These are phyloP conservation scores for Triglochin maritima DNA, from an alignment of 106 monocot genomes.

Conservation along the genomic window DNA sequence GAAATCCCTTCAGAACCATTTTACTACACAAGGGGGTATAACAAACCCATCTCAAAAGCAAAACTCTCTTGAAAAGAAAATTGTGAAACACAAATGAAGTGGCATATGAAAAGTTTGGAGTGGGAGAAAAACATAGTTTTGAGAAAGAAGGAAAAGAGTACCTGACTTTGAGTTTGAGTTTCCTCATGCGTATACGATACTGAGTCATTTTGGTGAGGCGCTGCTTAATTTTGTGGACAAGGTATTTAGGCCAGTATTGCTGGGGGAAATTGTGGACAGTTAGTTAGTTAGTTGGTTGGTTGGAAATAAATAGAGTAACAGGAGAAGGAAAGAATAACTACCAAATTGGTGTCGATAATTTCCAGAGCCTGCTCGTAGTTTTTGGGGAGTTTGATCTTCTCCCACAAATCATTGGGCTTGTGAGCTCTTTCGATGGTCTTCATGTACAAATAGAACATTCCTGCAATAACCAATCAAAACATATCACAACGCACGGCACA, in stretches of 20 bases:
- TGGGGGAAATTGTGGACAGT: conserved; percentile 14
- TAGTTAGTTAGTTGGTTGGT: no score
- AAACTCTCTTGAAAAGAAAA: no score
- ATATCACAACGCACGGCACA: neutral
- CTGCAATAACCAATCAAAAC: conserved; percentile 27
- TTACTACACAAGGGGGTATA: no score
- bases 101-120: no score
- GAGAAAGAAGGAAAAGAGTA: conserved; percentile 1
- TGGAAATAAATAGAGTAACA: neutral
- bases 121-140: no score
- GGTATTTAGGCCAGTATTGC: conserved; percentile 95
- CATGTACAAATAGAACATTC: conserved; percentile 87
- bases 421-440: conserved; percentile 98
- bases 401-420: conserved; percentile 84
- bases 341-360: conserved; percentile 80
- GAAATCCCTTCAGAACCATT: no score
- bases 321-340: conserved; percentile 1
- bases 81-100: no score
- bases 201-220: conserved; percentile 98
- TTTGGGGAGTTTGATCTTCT: conserved; percentile 81
- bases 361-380: conserved; percentile 96
- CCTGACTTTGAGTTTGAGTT: conserved; percentile 94
- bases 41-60: no score
- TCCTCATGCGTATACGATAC: conserved; percentile 86
- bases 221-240: conserved; percentile 94